A percentile compares a stretch with the other conserved stretches of the same genome.
Evolutionary conservation across 306 rosid genomes (phyloP).

Genomic region (Amphicarpaea edgeworthii): DNA sequence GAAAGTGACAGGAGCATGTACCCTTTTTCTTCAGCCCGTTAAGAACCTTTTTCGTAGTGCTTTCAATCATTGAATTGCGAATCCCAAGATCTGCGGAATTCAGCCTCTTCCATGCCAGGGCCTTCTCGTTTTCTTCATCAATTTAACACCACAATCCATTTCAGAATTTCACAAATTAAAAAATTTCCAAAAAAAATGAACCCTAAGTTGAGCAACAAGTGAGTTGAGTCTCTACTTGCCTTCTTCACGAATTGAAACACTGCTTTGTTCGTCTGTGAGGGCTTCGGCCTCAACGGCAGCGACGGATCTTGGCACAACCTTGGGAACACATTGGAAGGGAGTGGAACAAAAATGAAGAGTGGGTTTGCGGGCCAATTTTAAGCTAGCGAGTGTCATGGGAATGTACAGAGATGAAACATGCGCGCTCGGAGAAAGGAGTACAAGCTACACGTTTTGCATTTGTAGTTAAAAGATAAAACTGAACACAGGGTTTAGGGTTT

Average conservation of each 20-base stretch:
- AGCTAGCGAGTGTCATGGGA: conserved; percentile 57
- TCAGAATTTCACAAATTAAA: conserved; percentile 1
- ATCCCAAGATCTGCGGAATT: conserved; percentile 73
- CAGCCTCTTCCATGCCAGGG: conserved; percentile 63
- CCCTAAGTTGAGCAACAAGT: conserved; percentile 13
- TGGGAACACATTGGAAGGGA: conserved; percentile 55
- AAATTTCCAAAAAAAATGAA: neutral
- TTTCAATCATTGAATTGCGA: conserved; percentile 58
- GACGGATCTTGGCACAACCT: conserved; percentile 53
- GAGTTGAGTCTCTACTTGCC: conserved; percentile 54
- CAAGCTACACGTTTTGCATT: neutral
- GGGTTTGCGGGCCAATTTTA: conserved; percentile 51
- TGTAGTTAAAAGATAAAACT: neutral
- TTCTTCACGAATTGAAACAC: conserved; percentile 43
- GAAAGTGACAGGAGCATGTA: conserved; percentile 17
- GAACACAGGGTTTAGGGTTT: conserved; percentile 14
- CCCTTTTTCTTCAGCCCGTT: conserved; percentile 73
- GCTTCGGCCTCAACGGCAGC: conserved; percentile 57
- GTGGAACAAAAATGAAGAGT: conserved; percentile 39
- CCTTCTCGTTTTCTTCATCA: conserved; percentile 49
- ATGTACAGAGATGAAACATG: neutral
- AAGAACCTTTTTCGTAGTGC: conserved; percentile 68
- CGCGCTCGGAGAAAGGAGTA: neutral
- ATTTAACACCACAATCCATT: conserved; percentile 29
- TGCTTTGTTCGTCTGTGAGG: conserved; percentile 8